Evolutionary conservation across 805 yeast genomes (phyloP), one percentile per base, ranked within the genome.

Genomic region (Myxozyma melibiosi): DNA sequence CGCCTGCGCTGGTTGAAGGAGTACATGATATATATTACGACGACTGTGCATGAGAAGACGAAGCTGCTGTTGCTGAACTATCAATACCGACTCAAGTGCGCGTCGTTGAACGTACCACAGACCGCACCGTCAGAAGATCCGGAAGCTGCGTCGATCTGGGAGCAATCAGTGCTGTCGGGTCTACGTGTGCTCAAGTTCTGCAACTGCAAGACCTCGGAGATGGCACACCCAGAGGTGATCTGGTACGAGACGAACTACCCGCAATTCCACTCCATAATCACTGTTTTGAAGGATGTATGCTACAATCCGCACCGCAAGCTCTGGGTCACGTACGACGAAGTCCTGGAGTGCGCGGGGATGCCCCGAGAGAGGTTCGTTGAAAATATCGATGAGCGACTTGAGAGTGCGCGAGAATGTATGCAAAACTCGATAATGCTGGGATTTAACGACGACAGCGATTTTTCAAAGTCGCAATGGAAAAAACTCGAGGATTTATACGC

Each of bases 251-350:
- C 28, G 18, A 31, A 24, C 11, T 31, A 25, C 24, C 20, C 39
- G 11, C 53, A 49, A 22, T 49, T 49, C 11, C 24, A 49, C 11
- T 16, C 53, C 24, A 33, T 49, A 1, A 49, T 49, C 16, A 20
- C 39, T 16, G 33, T 40, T 13, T 31, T 40, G 2, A 14, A 46
- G 13, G 53, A 49, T 27, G 39, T 39, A 7, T 49, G 53, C 35
- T 33, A 31, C 20, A 30, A 30, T 18, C 53, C 53, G 3, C 24
- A 30, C 13, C 45, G 53, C 13, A 30, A 28, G 4, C 20, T 39
- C 20, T 39, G 43, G 39, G 53, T 49, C 5, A 18, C 14, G 13
- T 39, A 30, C 11, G 53, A 49, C 16, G 53, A 49, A 24, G 8
- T 31, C 6, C 31, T 49, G 8, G 39, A 39, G 31, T 28, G 45